A percentile compares a stretch with the other conserved stretches of the same genome.
These are phyloP conservation scores for Solanum aculeatissimum DNA, from an alignment of 305 asterid genomes.

Conservation along the genomic window DNA sequence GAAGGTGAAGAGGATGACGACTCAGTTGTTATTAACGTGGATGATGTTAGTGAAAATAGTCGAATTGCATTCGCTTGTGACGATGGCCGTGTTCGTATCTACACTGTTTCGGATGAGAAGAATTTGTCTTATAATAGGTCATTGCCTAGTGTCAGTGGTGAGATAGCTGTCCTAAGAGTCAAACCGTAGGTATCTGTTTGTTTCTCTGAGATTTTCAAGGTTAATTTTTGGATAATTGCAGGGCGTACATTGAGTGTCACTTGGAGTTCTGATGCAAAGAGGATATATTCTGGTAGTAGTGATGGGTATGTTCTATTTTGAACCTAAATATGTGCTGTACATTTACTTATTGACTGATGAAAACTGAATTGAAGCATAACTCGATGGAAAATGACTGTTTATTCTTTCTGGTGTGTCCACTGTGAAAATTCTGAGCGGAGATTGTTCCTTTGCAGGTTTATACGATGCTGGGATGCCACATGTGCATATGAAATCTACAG, in stretches of 20 bases:
- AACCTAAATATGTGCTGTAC: background rate
- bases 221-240: conserved; percentile 7
- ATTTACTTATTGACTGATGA: background rate
- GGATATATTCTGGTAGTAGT: conserved; percentile 84
- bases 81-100: conserved; percentile 92
- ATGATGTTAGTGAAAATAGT: conserved; percentile 18
- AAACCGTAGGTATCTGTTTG: background rate
- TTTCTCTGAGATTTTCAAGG: background rate
- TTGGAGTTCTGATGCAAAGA: conserved; percentile 72
- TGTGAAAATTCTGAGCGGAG: background rate
- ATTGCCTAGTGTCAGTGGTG: conserved; percentile 88
- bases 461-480: conserved; percentile 91
- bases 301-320: conserved; percentile 57
- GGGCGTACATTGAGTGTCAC: conserved; percentile 70
- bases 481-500: conserved; percentile 61
- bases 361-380: background rate
- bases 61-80: conserved; percentile 83
- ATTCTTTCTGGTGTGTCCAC: background rate
- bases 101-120: conserved; percentile 32
- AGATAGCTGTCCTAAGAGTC: conserved; percentile 22
- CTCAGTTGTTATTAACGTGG: conserved; percentile 29
- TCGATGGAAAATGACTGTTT: background rate
- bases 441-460: conserved; percentile 36
- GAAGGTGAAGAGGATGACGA: conserved; percentile 32
- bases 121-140: conserved; percentile 43